Conservation (phyloP, 345 rosid genomes). For the Rhodomyrtus tomentosa region DNA sequence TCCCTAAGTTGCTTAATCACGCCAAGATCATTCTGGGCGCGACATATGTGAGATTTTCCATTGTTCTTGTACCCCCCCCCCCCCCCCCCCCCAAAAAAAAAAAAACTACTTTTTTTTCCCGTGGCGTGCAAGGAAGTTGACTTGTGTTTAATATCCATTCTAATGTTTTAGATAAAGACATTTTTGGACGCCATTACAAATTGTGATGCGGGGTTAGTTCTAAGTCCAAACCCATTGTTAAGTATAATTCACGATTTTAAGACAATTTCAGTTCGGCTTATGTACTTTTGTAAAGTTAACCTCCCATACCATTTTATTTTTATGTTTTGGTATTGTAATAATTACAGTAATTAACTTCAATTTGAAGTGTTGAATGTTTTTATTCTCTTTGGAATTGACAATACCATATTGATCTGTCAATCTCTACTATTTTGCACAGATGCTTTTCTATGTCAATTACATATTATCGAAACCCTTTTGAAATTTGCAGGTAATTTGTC, state of each 20-base stretch:
- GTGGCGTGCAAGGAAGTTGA: not conserved
- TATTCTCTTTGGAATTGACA: not conserved
- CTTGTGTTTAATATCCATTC: not conserved
- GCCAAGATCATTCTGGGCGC: not conserved
- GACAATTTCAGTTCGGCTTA: not conserved
- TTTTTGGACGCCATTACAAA: not conserved
- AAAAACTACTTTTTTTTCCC: not conserved
- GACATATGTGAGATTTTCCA: not conserved
- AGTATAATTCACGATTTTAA: not conserved
- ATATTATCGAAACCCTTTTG: not conserved
- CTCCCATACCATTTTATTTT: not conserved
- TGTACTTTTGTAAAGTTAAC: not conserved
- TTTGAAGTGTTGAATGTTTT: not conserved
- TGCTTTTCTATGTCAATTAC: not conserved
- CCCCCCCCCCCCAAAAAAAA: too few species aligned
- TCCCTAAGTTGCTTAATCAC: not conserved
- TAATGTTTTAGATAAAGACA: not conserved
- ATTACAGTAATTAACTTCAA: not conserved
- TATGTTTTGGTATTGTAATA: not conserved
- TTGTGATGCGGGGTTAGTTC: not conserved
- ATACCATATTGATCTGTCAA: not conserved
- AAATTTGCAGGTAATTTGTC: not conserved
- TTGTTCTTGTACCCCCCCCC: not conserved
- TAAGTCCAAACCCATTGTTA: not conserved
- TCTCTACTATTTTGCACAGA: not conserved